phyloP scores from a whole-genome alignment of 176 grass and related monocot species.

The Melocanna baccifera region DNA sequence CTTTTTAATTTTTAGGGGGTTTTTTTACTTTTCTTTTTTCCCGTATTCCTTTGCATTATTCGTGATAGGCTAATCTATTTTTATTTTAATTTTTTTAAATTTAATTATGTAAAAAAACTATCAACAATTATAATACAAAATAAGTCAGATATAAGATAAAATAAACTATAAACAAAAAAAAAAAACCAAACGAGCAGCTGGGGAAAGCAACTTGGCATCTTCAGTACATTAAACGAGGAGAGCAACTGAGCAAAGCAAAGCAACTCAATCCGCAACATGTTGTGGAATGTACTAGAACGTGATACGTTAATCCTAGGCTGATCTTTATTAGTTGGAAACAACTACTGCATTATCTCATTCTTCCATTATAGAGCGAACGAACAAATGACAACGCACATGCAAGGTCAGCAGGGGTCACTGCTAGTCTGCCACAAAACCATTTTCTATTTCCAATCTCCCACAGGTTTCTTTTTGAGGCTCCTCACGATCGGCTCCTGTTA shows the following conservation, averaged over 20 bases:
- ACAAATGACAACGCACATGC: conserved; percentile 3
- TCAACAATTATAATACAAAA: too few relatives aligned
- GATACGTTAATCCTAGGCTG: not conserved
- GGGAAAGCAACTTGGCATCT: not conserved
- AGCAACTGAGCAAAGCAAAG: not conserved
- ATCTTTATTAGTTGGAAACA: conserved; percentile 27
- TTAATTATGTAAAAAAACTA: too few relatives aligned
- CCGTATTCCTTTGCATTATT: too few relatives aligned
- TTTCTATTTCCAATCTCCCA: not conserved
- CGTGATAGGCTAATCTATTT: too few relatives aligned
- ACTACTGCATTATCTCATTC: not conserved
- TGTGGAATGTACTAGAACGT: not conserved
- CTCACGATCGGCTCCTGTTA: not conserved
- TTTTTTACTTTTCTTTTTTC: too few relatives aligned
- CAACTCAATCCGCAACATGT: not conserved
- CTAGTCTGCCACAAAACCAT: conserved; percentile 1
- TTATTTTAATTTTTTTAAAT: too few relatives aligned
- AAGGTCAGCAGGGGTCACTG: not conserved
- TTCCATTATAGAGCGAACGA: not conserved
- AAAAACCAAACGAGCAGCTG: too few relatives aligned
- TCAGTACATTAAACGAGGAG: not conserved
- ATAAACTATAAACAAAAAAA: too few relatives aligned
- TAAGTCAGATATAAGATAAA: too few relatives aligned
- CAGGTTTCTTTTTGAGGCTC: not conserved
- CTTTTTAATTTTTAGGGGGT: too few relatives aligned